A percentile compares a stretch with the other conserved stretches of the same genome.
These are phyloP conservation scores for Quercus suber DNA, from an alignment of 306 rosid species.

Conservation along the genomic window DNA sequence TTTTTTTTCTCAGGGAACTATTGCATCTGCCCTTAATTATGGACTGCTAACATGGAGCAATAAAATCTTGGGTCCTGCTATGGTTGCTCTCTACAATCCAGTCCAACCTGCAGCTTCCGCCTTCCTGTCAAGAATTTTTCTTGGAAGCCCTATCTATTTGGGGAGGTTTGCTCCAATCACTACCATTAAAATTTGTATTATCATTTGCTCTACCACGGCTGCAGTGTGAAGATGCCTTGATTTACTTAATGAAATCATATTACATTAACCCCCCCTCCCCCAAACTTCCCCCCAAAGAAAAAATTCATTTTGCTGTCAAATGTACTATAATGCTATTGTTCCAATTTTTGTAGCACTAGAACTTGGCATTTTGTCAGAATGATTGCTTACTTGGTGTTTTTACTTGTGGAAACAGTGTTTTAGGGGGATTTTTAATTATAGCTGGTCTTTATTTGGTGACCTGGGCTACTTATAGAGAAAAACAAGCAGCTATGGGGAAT, in stretches of 20 bases:
- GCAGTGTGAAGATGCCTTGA: not conserved
- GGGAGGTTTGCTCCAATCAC: slow-evolving; percentile 67
- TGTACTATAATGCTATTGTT: not conserved
- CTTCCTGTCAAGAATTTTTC: slow-evolving; percentile 67
- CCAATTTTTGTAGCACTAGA: not conserved
- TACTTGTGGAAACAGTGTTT: slow-evolving; percentile 47
- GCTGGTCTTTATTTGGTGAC: slow-evolving; percentile 79
- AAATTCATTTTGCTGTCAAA: not conserved
- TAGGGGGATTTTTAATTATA: slow-evolving; percentile 79
- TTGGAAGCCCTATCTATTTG: slow-evolving; percentile 85
- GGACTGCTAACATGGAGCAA: slow-evolving; percentile 94
- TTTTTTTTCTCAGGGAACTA: slow-evolving; percentile 56
- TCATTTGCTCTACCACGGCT: not conserved
- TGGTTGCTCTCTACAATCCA: slow-evolving; percentile 92
- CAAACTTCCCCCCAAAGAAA: not conserved
- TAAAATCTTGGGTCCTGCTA: slow-evolving; percentile 85
- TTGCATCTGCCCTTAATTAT: slow-evolving; percentile 90
- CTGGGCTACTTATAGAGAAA: slow-evolving; percentile 78
- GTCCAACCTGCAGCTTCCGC: slow-evolving; percentile 89
- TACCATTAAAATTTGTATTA: slow-evolving; percentile 3
- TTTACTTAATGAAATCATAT: not conserved
- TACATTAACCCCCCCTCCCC: not conserved
- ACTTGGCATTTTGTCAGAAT: not conserved
- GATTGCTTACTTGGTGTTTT: slow-evolving; percentile 29
- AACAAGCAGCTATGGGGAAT: slow-evolving; percentile 31